Evolutionary conservation across 495 filamentous ascomycete species (phyloP).

Genomic region (Aspergillus ostianus): DNA sequence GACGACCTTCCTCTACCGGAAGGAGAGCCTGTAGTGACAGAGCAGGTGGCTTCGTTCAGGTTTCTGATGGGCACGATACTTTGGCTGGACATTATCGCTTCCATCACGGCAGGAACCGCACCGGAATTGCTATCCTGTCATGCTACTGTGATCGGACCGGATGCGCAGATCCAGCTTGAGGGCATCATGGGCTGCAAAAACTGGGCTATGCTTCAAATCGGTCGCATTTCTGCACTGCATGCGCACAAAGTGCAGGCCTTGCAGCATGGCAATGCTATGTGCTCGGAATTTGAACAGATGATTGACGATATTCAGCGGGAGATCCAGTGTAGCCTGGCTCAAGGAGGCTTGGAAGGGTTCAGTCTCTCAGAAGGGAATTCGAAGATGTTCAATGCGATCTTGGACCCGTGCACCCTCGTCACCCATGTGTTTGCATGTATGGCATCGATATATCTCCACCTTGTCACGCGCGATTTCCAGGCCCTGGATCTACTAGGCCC

Average conservation of each 20-base stretch:
- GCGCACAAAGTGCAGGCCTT: conserved; percentile 5
- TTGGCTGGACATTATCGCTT: not conserved
- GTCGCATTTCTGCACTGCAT: conserved; percentile 5
- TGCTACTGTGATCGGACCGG: not conserved
- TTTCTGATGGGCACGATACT: conserved; percentile 8
- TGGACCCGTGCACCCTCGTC: not conserved
- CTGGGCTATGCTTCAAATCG: conserved; percentile 5
- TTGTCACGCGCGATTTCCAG: not conserved
- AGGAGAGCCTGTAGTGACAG: not conserved
- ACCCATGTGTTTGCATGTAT: not conserved
- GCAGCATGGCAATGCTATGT: not conserved
- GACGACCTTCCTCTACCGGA: not conserved
- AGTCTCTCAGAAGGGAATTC: not conserved
- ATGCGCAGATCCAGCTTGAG: conserved; percentile 3
- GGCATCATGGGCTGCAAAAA: conserved; percentile 9
- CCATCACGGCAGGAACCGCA: not conserved
- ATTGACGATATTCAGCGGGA: not conserved
- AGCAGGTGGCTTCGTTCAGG: conserved; percentile 2
- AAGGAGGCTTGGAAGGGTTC: not conserved
- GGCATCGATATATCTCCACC: not conserved
- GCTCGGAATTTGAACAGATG: not conserved
- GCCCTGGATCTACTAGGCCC: not conserved
- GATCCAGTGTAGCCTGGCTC: not conserved
- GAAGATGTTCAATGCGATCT: not conserved
- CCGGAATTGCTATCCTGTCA: conserved; percentile 4